phyloP scores from a whole-genome alignment of 768 basidiomycete species.

The Agaricus bisporus region DNA sequence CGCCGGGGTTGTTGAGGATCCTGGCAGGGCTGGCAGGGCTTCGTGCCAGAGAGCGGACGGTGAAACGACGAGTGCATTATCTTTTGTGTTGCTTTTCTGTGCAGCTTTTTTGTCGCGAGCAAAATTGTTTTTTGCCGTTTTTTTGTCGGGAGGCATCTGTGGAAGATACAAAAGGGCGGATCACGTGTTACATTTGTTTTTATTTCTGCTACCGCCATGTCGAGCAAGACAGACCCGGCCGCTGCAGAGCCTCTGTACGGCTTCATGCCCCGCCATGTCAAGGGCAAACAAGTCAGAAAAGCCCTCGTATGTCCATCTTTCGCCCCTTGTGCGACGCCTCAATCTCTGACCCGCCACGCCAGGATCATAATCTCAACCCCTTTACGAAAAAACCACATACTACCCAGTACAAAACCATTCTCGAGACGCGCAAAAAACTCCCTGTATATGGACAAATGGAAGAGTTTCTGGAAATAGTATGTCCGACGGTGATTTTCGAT shows the following conservation, averaged over 20 bases:
- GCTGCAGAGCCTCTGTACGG: conserved; percentile 61
- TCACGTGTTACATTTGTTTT: conserved; percentile 2
- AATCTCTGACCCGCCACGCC: conserved; percentile 1
- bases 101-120: not conserved
- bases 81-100: not conserved
- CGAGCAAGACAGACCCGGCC: not conserved
- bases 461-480: conserved; percentile 84
- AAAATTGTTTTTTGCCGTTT: not conserved
- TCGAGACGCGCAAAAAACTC: conserved; percentile 78
- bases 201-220: not conserved
- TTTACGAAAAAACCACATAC: conserved; percentile 82
- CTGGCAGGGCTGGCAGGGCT: conserved; percentile 33
- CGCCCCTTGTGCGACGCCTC: not conserved
- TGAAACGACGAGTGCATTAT: conserved; percentile 24
- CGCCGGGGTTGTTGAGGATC: conserved; percentile 26
- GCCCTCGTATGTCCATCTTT: conserved; percentile 52
- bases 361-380: conserved; percentile 82
- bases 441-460: conserved; percentile 92
- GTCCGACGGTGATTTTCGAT: conserved; percentile 27
- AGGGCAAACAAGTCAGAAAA: conserved; percentile 54
- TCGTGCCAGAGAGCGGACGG: conserved; percentile 53
- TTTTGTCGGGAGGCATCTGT: conserved; percentile 2
- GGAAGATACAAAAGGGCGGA: not conserved
- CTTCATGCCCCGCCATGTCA: conserved; percentile 65
- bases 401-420: conserved; percentile 77